Base-by-base conservation (phyloP, 495 filamentous ascomycete genomes). In the Aspergillus carlsbadensis region DNA sequence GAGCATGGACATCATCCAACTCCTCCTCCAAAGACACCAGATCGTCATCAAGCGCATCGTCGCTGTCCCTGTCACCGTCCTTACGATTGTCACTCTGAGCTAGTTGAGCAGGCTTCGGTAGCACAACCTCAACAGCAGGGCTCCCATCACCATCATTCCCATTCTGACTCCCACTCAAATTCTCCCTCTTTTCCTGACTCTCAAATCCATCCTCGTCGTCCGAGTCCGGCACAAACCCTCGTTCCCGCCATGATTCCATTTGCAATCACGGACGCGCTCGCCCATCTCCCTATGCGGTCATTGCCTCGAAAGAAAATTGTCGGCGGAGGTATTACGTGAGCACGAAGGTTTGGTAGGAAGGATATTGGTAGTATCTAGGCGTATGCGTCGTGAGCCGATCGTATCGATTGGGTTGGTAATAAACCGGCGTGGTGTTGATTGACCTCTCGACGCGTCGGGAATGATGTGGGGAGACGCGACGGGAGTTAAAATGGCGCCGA, bases 211-310 rank as follows among this genome's bases (percentile, higher is more conserved):
- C 83, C 46, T 84, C 81, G 33, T 79, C 78, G 58, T 86, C 83
- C 26, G 83, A 86, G 63, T 84, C 81, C 55, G 81, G 79, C 59
- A 86, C 83, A 74, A 77, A 86, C 50, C 83, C 82, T 69, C 76
- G 75, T 69, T 78, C 74, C 67, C 77, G 77, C 83, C 83, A 86
- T 76, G 76, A 78, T 77, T 81, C 75, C 82, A 84, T 85, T 71
- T 75, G 73, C 68, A 64, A 68, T 52, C 60, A 66, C 40, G 68
- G 68, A 64, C 67, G 58, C 61, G 62, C 64, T 70, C 52, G 63
- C 70, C 73, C 75, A 76, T 78, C 48, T 68, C 75, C 68, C 58
- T 70, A 75, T 39, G 20, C 43, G 24, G 49, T 63, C 73, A 74
- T 74, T 40, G 54, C 64, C 41, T 43, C 26, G 26, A 29, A 29